Percentiles rank a stretch among this genome's conserved stretches.
Conservation (phyloP, 805 yeast genomes). For the Alloascoidea hylecoeti region DNA sequence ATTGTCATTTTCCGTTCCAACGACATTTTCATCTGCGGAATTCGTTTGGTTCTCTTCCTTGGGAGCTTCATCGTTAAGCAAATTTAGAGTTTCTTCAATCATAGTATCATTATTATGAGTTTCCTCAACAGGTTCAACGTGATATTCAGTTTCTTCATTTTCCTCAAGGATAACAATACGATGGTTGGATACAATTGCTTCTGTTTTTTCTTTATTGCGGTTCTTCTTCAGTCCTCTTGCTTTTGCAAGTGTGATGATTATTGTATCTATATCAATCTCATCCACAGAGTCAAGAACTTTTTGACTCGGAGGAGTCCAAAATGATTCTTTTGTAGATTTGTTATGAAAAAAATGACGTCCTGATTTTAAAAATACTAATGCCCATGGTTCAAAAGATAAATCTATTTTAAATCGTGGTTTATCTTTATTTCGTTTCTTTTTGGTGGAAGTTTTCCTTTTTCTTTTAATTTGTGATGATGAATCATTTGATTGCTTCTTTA, state of each 20-base stretch:
- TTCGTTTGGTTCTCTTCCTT: not conserved
- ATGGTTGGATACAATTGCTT: too few species aligned
- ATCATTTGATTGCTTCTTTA: conserved; percentile 1
- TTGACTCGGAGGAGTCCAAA: conserved; percentile 22
- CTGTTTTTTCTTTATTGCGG: not conserved
- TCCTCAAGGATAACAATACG: too few species aligned
- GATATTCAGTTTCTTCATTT: too few species aligned
- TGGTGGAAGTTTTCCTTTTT: not conserved
- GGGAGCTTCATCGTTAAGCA: not conserved
- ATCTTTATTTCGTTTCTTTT: conserved; percentile 3
- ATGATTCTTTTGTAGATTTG: conserved; percentile 13
- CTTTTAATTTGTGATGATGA: conserved; percentile 4
- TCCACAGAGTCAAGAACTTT: conserved; percentile 14
- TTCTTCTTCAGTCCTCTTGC: conserved; percentile 20
- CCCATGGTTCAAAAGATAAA: conserved; percentile 20
- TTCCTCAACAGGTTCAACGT: too few species aligned
- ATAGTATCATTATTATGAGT: too few species aligned
- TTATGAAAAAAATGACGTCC: conserved; percentile 30
- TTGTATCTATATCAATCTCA: conserved; percentile 15
- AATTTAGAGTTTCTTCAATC: not conserved
- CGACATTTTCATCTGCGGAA: conserved; percentile 2
- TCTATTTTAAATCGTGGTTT: conserved; percentile 3
- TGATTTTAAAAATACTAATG: conserved; percentile 22
- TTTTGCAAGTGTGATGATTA: conserved; percentile 20
- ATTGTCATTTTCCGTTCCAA: not conserved